Evolutionary conservation across 2,329 filamentous ascomycete species (phyloP).

Genomic region (Aspergillus ochraceus): DNA sequence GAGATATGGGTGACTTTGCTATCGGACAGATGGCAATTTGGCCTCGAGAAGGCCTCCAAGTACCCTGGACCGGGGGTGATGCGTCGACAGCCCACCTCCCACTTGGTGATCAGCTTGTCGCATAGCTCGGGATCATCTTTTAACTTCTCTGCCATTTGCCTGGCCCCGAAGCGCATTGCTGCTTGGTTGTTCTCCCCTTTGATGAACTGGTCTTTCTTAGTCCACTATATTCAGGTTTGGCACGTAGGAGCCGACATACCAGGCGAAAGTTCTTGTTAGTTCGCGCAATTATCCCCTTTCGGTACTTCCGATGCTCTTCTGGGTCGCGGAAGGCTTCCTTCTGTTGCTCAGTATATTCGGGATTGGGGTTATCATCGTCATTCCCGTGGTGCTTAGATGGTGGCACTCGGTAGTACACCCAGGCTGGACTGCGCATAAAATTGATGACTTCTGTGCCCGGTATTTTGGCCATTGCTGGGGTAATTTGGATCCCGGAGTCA

Average conservation of each 20-base stretch:
- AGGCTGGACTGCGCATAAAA: constrained; percentile 29
- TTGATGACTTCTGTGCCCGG: constrained; percentile 28
- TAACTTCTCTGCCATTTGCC: constrained; percentile 19
- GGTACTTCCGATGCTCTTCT: constrained; percentile 32
- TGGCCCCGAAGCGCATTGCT: constrained; percentile 12
- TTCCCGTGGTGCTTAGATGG: constrained; percentile 24
- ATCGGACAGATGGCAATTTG: constrained; percentile 19
- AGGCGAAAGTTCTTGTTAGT: constrained; percentile 20
- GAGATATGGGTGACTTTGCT: constrained; percentile 17
- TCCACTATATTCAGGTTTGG: too few relatives aligned
- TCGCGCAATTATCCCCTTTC: constrained; percentile 32
- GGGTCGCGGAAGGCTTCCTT: constrained; percentile 27
- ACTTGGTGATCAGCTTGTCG: constrained; percentile 25
- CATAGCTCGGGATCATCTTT: constrained; percentile 24
- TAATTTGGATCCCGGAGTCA: constrained; percentile 39
- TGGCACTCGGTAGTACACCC: constrained; percentile 25
- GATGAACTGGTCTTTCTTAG: constrained; percentile 11
- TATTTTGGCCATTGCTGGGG: constrained; percentile 23
- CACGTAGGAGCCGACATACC: constrained; percentile 3
- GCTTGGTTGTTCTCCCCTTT: constrained; percentile 18
- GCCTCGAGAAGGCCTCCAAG: constrained; percentile 22
- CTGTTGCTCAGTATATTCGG: constrained; percentile 26
- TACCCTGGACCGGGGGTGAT: constrained; percentile 27
- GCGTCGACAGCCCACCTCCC: constrained; percentile 24
- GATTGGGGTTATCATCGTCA: constrained; percentile 27